A percentile compares a stretch with the other conserved stretches of the same genome.
Conservation (phyloP, 345 rosid genomes). For the Hypericum androsaemum region DNA sequence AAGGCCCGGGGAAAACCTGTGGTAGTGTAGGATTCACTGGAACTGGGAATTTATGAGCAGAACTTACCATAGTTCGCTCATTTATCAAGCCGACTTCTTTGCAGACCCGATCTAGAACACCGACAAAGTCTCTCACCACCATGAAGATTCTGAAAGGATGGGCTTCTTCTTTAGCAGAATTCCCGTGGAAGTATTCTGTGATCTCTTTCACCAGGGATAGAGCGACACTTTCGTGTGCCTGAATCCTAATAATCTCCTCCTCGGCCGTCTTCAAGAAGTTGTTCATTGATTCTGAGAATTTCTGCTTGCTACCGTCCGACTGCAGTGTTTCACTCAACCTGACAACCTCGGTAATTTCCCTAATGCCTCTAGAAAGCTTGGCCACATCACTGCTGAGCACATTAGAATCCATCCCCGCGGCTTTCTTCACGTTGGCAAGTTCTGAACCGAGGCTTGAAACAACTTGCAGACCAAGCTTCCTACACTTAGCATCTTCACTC, state of each 20-base stretch:
- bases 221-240: slow-evolving; percentile 84
- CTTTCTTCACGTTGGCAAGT: slow-evolving; percentile 76
- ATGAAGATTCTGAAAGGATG: slow-evolving; percentile 94
- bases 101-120: slow-evolving; percentile 82
- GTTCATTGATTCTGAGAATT: slow-evolving; percentile 65
- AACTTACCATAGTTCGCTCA: slow-evolving; percentile 72
- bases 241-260: slow-evolving; percentile 78
- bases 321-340: slow-evolving; percentile 29
- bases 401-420: slow-evolving; percentile 97
- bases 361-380: slow-evolving; percentile 67
- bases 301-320: slow-evolving; percentile 33
- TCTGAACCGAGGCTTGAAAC: slow-evolving; percentile 78
- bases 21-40: slow-evolving; percentile 54
- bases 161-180: slow-evolving; percentile 98
- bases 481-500: slow-evolving; percentile 60
- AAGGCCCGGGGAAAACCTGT: slow-evolving; percentile 9
- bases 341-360: slow-evolving; percentile 44
- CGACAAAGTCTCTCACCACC: slow-evolving; percentile 92
- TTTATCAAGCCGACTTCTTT: slow-evolving; percentile 88
- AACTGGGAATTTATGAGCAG: slow-evolving; percentile 72
- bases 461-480: slow-evolving; percentile 87
- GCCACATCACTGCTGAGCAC: slow-evolving; percentile 67
- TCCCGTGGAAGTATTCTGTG: slow-evolving; percentile 96
- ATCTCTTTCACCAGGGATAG: slow-evolving; percentile 84
- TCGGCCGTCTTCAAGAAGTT: slow-evolving; percentile 54